phyloP scores from a whole-genome alignment of 2,329 filamentous ascomycete species.

The Xylariales sp. region DNA sequence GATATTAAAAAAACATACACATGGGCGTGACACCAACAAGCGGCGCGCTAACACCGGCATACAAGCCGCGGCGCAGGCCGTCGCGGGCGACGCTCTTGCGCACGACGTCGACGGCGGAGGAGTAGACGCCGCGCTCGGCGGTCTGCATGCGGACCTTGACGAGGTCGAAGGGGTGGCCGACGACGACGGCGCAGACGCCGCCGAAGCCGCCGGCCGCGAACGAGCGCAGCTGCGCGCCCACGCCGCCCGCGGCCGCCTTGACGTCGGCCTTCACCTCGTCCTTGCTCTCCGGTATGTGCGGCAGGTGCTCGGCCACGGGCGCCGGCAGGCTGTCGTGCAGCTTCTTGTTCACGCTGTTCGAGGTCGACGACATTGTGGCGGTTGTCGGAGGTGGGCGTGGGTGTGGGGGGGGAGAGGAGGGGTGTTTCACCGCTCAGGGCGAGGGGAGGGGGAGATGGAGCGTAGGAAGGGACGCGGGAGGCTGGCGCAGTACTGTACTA shows the following conservation, averaged over 20 bases:
- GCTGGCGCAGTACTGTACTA: background rate
- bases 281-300: conserved; percentile 58
- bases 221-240: conserved; percentile 74
- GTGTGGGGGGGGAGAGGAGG: background rate
- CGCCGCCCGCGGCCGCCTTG: conserved; percentile 53
- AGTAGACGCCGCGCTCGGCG: conserved; percentile 92
- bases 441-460: background rate
- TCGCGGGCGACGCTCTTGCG: conserved; percentile 88
- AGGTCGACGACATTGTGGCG: conserved; percentile 44
- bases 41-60: conserved; percentile 96
- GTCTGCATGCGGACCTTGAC: conserved; percentile 98
- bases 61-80: conserved; percentile 82
- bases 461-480: background rate
- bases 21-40: conserved; percentile 97
- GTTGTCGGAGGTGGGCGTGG: conserved; percentile 7
- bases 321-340: conserved; percentile 22
- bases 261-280: conserved; percentile 57
- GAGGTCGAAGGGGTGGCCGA: conserved; percentile 96
- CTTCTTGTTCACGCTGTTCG: conserved; percentile 29
- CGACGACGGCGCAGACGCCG: conserved; percentile 91
- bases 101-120: conserved; percentile 90
- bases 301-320: conserved; percentile 45
- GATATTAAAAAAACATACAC: conserved; percentile 72
- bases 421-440: background rate
- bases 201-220: conserved; percentile 92